phyloP scores from a whole-genome alignment of 352 stramenopile genomes.

The Plasmopara viticola region DNA sequence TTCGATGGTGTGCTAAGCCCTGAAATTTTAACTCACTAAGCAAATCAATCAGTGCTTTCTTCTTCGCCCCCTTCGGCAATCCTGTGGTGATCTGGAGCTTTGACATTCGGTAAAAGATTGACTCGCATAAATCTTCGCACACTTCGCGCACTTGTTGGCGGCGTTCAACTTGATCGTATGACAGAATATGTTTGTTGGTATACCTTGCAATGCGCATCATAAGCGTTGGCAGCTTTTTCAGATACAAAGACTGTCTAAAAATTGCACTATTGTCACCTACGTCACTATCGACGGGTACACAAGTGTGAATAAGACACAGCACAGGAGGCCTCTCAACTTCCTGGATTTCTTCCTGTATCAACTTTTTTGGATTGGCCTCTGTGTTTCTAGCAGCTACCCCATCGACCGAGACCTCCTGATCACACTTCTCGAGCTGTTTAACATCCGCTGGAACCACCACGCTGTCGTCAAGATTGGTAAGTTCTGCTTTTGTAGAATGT shows the following conservation, averaged over 20 bases:
- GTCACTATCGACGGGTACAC: neutral
- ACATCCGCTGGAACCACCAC: conserved; percentile 31
- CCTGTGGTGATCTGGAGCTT: conserved; percentile 74
- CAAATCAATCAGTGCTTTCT: conserved; percentile 95
- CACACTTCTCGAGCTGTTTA: conserved; percentile 22
- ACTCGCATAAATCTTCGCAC: conserved; percentile 87
- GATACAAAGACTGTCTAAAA: conserved; percentile 25
- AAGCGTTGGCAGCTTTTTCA: conserved; percentile 45
- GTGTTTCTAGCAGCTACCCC: conserved; percentile 4
- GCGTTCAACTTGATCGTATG: conserved; percentile 39
- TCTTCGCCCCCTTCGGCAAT: conserved; percentile 93
- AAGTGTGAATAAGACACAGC: conserved; percentile 23
- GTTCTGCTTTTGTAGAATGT: conserved; percentile 56
- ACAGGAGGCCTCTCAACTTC: conserved; percentile 15
- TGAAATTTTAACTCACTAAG: conserved; percentile 85
- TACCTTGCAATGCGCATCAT: conserved; percentile 75
- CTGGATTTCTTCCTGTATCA: conserved; percentile 6
- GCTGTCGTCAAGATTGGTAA: conserved; percentile 42
- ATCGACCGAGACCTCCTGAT: conserved; percentile 3
- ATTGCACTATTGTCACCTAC: neutral
- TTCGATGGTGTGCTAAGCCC: conserved; percentile 72
- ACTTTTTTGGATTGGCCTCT: conserved; percentile 10
- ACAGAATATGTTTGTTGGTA: conserved; percentile 63
- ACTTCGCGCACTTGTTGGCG: conserved; percentile 69
- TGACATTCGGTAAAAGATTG: conserved; percentile 94